Evolutionary conservation across 768 basidiomycete genomes (phyloP), one percentile per base, ranked within the genome.

Genomic region (Termitomyces sp.): DNA sequence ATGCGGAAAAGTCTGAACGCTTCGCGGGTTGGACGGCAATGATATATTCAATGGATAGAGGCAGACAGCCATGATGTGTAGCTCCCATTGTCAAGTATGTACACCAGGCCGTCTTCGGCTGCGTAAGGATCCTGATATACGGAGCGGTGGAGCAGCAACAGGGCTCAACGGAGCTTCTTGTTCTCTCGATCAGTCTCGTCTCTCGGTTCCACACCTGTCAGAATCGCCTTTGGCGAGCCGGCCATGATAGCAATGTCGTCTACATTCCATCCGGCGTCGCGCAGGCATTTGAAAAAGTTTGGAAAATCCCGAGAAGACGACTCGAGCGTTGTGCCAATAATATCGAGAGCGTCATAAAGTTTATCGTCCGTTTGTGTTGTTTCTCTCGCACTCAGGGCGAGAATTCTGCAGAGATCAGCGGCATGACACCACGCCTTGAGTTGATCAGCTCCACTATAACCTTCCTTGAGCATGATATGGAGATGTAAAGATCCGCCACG

Each of bases 391-490:
- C 25, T 10, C 12, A 19, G 25, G 11, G 64, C 34, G 48, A 64
- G 21, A 7, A 16, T 58, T 16, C 63, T 63, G 50, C 72, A 73
- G 17, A 73, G 61, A 53, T 79, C 76, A 2, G 65, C 66, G 0
- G 76, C 78, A 50, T 76, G 73, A 9, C 73, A 59, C 85, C 86
- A 88, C 3, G 80, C 84, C 55, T 78, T 78, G 39, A 85, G 72
- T 57, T 82, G 79, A 63, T 85, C 83, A 14, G 64, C 58, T 3
- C 72, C 54, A 23, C 66, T 63, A 54, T 83, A 78, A 6, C 77
- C 77, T 28, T 80, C 77, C 58, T 79, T 84, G 56, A 87, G 70
- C 61, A 74, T 74, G 41, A 83, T 73, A 57, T 75, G 73, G 3
- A 82, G 57, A 21, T 67, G 71, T 2, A 68, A 64, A 8, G 55